Conservation (phyloP, 2,329 filamentous ascomycete species). For the Hypoxylon sp. region DNA sequence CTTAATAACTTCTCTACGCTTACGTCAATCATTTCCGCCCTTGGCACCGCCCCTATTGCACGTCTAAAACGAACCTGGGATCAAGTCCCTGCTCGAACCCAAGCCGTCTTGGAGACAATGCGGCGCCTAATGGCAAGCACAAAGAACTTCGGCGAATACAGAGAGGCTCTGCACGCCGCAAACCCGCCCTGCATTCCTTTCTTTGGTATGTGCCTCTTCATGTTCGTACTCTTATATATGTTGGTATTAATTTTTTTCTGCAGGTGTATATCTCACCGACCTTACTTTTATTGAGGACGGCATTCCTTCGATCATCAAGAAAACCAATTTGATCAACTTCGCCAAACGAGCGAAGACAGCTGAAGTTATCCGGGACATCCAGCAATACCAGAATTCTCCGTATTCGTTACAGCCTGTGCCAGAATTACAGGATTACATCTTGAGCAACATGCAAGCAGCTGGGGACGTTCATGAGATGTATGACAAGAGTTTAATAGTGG, state of each 20-base stretch:
- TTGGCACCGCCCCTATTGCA: slow-evolving; percentile 94
- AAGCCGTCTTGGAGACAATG: slow-evolving; percentile 87
- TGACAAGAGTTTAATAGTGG: slow-evolving; percentile 92
- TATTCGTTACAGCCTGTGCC: slow-evolving; percentile 90
- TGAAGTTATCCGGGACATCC: slow-evolving; percentile 97
- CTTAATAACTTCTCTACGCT: slow-evolving; percentile 98
- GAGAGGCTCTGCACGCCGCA: slow-evolving; percentile 90
- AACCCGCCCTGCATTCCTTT: slow-evolving; percentile 99
- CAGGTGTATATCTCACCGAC: slow-evolving; percentile 96
- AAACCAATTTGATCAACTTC: slow-evolving; percentile 97
- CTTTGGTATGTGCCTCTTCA: slow-evolving; percentile 75
- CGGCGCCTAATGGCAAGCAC: slow-evolving; percentile 95
- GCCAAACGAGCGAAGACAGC: slow-evolving; percentile 98
- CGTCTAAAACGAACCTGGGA: slow-evolving; percentile 95
- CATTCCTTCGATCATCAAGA: slow-evolving; percentile 95
- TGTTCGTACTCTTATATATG: background rate
- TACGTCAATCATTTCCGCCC: slow-evolving; percentile 96
- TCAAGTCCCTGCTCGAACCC: slow-evolving; percentile 88
- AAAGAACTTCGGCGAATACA: slow-evolving; percentile 98
- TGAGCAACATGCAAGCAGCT: slow-evolving; percentile 95
- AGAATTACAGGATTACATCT: slow-evolving; percentile 95
- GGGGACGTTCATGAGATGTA: slow-evolving; percentile 99
- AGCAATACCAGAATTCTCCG: slow-evolving; percentile 98
- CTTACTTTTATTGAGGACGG: slow-evolving; percentile 98
- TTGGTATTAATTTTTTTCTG: slow-evolving; percentile 24